A percentile compares a stretch with the other conserved stretches of the same genome.
Conservation (phyloP, 1,284 basidiomycete genomes). For the Ceratobasidium sp. region DNA sequence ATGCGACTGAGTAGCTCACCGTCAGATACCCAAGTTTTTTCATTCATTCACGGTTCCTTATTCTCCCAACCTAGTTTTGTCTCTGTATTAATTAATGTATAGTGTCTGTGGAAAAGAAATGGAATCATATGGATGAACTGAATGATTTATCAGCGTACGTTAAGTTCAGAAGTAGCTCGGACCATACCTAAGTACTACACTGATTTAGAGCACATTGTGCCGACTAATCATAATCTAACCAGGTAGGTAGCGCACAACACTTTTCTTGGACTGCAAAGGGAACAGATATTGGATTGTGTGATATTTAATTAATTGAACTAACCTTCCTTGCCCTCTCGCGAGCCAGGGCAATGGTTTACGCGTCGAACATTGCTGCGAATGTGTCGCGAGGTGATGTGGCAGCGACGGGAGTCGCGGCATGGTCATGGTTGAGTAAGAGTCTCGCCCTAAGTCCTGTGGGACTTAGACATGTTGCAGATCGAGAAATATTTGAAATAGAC, state of each 20-base stretch:
- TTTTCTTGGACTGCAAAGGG: neutral
- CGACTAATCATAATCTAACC: neutral
- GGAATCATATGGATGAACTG: neutral
- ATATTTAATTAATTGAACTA: too few relatives aligned
- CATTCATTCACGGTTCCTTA: neutral
- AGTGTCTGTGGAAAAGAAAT: neutral
- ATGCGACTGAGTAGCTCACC: neutral
- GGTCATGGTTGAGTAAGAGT: neutral
- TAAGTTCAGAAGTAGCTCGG: neutral
- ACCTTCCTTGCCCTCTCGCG: too few relatives aligned
- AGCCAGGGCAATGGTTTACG: neutral
- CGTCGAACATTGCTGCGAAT: neutral
- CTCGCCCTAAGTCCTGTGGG: too few relatives aligned
- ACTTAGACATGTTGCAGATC: neutral
- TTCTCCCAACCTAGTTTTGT: neutral
- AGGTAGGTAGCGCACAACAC: neutral
- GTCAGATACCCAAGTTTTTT: neutral
- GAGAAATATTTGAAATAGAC: neutral
- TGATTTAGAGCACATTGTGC: neutral
- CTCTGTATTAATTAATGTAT: neutral
- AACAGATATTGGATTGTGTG: too few relatives aligned
- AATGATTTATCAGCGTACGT: neutral
- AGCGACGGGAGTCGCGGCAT: neutral
- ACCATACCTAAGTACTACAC: neutral
- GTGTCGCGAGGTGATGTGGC: too few relatives aligned